A percentile compares a stretch with the other conserved stretches of the same genome.
Evolutionary conservation across 371 early-diverging fungal species (phyloP).

Genomic region (Mortierella polycephala): DNA sequence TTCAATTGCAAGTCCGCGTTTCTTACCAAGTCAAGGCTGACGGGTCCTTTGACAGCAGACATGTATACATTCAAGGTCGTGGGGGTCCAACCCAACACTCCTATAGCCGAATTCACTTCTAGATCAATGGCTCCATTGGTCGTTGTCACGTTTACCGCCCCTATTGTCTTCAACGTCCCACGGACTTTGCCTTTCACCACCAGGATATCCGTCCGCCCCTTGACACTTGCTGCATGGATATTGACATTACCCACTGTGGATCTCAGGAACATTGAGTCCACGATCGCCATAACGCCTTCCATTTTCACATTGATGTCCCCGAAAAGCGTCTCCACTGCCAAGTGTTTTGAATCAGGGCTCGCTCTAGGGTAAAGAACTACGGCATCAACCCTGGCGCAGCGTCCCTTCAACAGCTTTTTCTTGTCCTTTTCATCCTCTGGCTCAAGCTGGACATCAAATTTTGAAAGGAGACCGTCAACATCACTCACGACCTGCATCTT

Average conservation of each 20-base stretch:
- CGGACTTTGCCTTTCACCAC: neutral
- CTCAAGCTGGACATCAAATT: neutral
- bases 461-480: neutral
- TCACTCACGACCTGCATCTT: neutral
- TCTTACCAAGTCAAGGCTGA: slow-evolving; percentile 7
- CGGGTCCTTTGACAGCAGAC: neutral
- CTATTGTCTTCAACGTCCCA: neutral
- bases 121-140: neutral
- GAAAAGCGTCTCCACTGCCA: neutral
- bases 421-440: neutral
- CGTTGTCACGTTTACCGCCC: neutral
- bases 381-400: slow-evolving; percentile 1
- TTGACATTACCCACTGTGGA: neutral
- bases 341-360: neutral
- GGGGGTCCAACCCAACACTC: neutral
- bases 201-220: too few species aligned
- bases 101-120: neutral
- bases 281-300: neutral
- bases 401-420: neutral
- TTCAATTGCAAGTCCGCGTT: too few species aligned
- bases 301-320: slow-evolving; percentile 1
- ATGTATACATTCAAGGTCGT: neutral
- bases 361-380: neutral
- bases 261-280: neutral
- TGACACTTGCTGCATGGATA: too few species aligned